Base-by-base conservation (phyloP, 1,284 basidiomycete species). In the Leccinum pallidistipes region DNA sequence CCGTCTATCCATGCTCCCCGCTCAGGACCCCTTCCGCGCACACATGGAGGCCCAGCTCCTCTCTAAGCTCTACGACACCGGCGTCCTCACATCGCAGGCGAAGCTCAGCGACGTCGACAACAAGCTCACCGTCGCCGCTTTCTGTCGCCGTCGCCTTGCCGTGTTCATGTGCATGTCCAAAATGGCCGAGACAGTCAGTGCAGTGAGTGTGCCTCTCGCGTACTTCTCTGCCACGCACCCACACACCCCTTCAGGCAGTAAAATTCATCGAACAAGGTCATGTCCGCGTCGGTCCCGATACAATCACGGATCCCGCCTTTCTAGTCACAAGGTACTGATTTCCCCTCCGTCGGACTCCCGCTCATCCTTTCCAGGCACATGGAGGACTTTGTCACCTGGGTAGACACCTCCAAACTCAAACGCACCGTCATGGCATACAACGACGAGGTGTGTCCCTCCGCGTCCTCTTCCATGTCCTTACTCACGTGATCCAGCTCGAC, bases 341-440 rank as follows among this genome's bases (percentile, higher is more conserved):
- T 32, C 5, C 16, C 24, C 43, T 24, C 43, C 56, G 55, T 49
- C 58, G n/a, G 16, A 5, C 61, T 18, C 40, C 36, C 27, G 66
- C 65, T 67, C 38, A 65, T 38, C 38, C 53, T 11, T 50, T 62
- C 16, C 65, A 92, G 91, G 69, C 94, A 95, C 69, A 96, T 97
- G 94, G 96, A 99, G 74, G 97, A 99, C 81, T 99, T 98, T 78
- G 95, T 99, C 54, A 98, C 97, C 21, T 99, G 97, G 97, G 95
- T 99, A 16, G 96, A 99, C 76, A 96, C 95, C 27, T 95, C 92
- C 67, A 97, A 97, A 76, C 86, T 98, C 76, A 98, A 97, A 86
- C 85, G 97, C 64, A 96, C 94, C 0, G 89, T 99, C 74, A 92
- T 97, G 88, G 81, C 84, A 66, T 99, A 99, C 83, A 99, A 98